phyloP scores from a whole-genome alignment of 2,329 filamentous ascomycete species.

The Penicillium sp. region DNA sequence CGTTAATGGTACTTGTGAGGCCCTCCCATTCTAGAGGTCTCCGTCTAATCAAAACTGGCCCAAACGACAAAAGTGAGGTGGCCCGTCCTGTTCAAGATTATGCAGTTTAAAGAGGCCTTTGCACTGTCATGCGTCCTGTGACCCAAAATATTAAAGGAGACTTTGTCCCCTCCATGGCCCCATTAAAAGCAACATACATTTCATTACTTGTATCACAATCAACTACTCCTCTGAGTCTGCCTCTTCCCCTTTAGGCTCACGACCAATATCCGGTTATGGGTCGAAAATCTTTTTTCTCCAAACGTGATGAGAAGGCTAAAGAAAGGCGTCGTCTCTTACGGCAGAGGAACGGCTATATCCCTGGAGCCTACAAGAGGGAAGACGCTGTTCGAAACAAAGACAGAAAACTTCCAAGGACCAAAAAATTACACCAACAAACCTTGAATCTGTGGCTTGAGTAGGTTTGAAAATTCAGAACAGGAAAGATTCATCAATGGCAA shows the following conservation, averaged over 20 bases:
- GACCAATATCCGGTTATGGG: conserved; percentile 1
- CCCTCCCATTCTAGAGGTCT: too few relatives aligned
- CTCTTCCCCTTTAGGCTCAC: neutral
- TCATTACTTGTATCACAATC: neutral
- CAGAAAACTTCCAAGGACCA: conserved; percentile 4
- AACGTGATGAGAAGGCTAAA: conserved; percentile 3
- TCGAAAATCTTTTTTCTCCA: conserved; percentile 3
- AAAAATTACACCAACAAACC: conserved; percentile 1
- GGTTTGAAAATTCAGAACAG: neutral
- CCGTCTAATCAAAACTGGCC: too few relatives aligned
- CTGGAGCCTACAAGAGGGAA: conserved; percentile 1
- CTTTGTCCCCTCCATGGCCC: neutral
- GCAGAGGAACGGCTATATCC: conserved; percentile 8
- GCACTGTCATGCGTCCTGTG: too few relatives aligned
- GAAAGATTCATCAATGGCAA: neutral
- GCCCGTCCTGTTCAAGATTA: too few relatives aligned
- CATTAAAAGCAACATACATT: neutral
- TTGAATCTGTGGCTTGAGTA: conserved; percentile 7
- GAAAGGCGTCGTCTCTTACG: conserved; percentile 5
- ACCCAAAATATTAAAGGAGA: too few relatives aligned
- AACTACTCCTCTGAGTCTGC: neutral
- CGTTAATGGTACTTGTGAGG: neutral
- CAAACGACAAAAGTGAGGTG: neutral
- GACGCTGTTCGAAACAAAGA: conserved; percentile 11
- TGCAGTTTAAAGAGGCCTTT: too few relatives aligned